These are phyloP conservation scores for Hydnomerulius pinastri DNA, from an alignment of 768 basidiomycete genomes.

Conservation along the genomic window DNA sequence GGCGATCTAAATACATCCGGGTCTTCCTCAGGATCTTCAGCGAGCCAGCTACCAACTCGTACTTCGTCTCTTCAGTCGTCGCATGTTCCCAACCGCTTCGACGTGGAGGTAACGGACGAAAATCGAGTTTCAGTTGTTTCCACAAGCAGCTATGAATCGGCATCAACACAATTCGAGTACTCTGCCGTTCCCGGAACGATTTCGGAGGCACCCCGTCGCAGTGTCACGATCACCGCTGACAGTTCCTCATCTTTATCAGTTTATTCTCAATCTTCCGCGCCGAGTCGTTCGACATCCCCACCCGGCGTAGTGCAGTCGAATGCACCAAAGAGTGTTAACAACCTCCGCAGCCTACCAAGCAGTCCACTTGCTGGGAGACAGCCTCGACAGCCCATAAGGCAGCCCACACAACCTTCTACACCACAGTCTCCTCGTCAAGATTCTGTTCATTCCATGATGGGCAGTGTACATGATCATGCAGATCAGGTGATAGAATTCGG, in stretches of 20 bases:
- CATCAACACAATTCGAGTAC: neutral
- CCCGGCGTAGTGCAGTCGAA: neutral
- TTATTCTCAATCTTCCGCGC: constrained; percentile 9
- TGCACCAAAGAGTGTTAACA: neutral
- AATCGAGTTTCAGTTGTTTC: constrained; percentile 5
- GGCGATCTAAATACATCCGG: neutral
- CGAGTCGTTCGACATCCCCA: neutral
- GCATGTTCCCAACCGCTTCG: constrained; percentile 4
- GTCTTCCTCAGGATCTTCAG: neutral
- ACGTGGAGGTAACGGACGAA: neutral
- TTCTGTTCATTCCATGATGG: constrained; percentile 6
- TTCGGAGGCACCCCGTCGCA: neutral
- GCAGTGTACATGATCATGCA: constrained; percentile 2
- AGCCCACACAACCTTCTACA: neutral
- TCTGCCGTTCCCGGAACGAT: neutral
- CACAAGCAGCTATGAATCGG: neutral
- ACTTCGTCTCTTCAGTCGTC: neutral
- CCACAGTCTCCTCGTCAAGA: neutral
- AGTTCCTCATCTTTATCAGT: constrained; percentile 3
- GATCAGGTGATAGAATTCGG: neutral
- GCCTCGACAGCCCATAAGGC: neutral
- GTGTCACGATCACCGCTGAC: neutral
- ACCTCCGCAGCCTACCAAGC: neutral
- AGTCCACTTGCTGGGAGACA: neutral
- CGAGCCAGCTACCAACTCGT: neutral